phyloP scores from a whole-genome alignment of 352 stramenopile genomes.

The Phytophthora pinifolia region DNA sequence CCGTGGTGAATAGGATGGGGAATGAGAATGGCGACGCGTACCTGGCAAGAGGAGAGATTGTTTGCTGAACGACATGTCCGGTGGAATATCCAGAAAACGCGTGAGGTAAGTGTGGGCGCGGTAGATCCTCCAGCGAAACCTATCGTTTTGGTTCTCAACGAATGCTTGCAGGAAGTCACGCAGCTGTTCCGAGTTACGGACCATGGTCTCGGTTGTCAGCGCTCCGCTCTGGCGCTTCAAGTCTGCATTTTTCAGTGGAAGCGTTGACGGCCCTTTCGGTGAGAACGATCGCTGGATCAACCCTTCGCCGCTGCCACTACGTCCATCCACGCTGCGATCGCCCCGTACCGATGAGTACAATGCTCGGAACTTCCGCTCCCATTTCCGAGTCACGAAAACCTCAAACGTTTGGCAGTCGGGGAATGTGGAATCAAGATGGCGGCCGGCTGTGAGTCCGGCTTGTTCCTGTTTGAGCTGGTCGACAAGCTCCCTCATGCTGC shows the following conservation, averaged over 20 bases:
- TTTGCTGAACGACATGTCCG: constrained; percentile 68
- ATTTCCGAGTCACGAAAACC: constrained; percentile 90
- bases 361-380: constrained; percentile 80
- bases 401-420: constrained; percentile 91
- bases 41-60: constrained; percentile 69
- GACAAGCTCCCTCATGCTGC: constrained; percentile 91
- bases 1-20: background rate
- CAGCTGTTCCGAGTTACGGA: constrained; percentile 50
- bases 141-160: constrained; percentile 79
- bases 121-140: constrained; percentile 78
- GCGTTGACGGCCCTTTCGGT: constrained; percentile 20
- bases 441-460: constrained; percentile 77
- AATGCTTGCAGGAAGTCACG: constrained; percentile 85
- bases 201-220: constrained; percentile 49
- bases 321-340: constrained; percentile 14
- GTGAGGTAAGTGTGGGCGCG: constrained; percentile 75
- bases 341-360: constrained; percentile 48
- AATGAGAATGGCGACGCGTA: constrained; percentile 18
- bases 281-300: constrained; percentile 33
- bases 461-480: constrained; percentile 92
- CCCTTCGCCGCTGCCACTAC: constrained; percentile 21
- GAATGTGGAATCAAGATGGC: constrained; percentile 82
- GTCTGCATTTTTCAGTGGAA: constrained; percentile 20
- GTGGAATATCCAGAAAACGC: constrained; percentile 66
- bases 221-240: constrained; percentile 19